Conservation (phyloP, 2,329 filamentous ascomycete species). For the Stylonectria norvegica region DNA sequence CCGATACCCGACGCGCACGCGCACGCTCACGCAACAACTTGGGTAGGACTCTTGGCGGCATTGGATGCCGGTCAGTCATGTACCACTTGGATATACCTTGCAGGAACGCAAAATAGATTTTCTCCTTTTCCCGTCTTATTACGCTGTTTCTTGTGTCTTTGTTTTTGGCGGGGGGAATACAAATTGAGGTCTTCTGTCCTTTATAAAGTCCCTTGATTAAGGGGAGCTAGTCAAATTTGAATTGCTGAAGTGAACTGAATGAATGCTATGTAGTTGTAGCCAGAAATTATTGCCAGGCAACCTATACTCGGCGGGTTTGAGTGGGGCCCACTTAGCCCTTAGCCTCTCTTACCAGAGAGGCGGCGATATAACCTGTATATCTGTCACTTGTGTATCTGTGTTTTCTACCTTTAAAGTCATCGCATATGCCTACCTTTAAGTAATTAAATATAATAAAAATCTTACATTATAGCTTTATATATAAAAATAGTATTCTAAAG, state of each 20-base stretch:
- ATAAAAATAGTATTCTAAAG: neutral
- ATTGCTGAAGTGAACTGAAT: too few species aligned
- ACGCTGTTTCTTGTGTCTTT: too few species aligned
- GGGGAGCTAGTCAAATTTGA: too few species aligned
- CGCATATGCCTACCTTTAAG: neutral
- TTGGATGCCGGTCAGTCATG: neutral
- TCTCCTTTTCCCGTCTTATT: too few species aligned
- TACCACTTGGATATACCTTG: constrained; percentile 1
- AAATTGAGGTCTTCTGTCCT: too few species aligned
- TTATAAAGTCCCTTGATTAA: too few species aligned
- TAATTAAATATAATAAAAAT: neutral
- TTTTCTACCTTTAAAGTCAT: neutral
- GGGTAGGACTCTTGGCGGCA: too few species aligned
- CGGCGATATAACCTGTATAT: neutral
- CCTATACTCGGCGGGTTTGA: neutral
- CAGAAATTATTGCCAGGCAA: too few species aligned
- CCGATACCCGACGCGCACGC: too few species aligned
- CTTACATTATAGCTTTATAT: neutral
- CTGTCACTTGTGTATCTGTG: neutral
- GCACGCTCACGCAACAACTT: too few species aligned
- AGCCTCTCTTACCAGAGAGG: neutral
- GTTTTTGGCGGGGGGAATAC: too few species aligned
- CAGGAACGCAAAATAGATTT: neutral
- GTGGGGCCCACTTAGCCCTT: neutral
- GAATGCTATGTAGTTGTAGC: too few species aligned